phyloP scores from a whole-genome alignment of 2,329 filamentous ascomycete genomes.

The Alternaria novae-zelandiae region DNA sequence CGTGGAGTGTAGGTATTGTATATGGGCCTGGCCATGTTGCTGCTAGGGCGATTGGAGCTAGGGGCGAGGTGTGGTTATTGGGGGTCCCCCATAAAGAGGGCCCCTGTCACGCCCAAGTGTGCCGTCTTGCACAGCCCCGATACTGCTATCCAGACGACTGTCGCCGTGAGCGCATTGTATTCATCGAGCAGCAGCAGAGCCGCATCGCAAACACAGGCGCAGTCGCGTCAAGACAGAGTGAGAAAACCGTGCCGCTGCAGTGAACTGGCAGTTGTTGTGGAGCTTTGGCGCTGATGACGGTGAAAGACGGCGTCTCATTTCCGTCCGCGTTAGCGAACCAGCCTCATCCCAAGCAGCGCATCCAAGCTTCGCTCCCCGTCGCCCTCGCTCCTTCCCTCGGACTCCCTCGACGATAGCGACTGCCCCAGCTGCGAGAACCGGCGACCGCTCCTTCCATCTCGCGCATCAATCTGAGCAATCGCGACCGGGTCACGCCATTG shows the following conservation, averaged over 20 bases:
- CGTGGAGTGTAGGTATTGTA: constrained; percentile 23
- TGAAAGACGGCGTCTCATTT: constrained; percentile 45
- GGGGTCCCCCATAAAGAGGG: constrained; percentile 26
- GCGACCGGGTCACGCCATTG: constrained; percentile 22
- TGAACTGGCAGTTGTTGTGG: constrained; percentile 22
- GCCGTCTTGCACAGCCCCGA: constrained; percentile 28
- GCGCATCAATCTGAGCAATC: constrained; percentile 32
- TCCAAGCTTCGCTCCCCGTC: constrained; percentile 26
- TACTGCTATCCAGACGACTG: constrained; percentile 1
- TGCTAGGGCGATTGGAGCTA: constrained; percentile 33
- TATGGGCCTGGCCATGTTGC: constrained; percentile 28
- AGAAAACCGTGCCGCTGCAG: constrained; percentile 6
- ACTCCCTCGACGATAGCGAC: constrained; percentile 27
- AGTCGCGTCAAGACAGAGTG: constrained; percentile 11
- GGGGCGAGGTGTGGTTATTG: constrained; percentile 18
- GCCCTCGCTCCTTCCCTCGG: constrained; percentile 31
- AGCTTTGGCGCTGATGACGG: constrained; percentile 35
- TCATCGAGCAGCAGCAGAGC: constrained; percentile 9
- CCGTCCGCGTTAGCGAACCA: constrained; percentile 45
- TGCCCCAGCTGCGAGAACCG: constrained; percentile 27
- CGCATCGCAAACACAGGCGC: constrained; percentile 18
- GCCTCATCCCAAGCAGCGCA: constrained; percentile 42
- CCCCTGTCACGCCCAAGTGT: constrained; percentile 30
- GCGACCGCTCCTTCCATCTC: constrained; percentile 36
- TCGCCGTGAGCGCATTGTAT: constrained; percentile 8